phyloP scores from a whole-genome alignment of 2,329 filamentous ascomycete species.

The Talaromyces albobiverticillius region DNA sequence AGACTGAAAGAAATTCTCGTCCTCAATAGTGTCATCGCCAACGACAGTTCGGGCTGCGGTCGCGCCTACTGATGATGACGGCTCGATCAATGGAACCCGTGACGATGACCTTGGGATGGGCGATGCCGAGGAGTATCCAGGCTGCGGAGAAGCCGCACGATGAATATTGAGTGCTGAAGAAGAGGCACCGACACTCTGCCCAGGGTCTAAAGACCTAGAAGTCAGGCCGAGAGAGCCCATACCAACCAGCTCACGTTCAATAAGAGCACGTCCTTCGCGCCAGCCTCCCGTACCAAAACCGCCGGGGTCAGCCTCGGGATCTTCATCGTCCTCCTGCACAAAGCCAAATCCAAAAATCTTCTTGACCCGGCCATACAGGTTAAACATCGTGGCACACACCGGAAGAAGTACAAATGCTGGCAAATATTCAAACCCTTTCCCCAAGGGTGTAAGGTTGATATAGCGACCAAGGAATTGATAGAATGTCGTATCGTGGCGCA shows the following conservation, averaged over 20 bases:
- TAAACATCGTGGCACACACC: slow-evolving; percentile 81
- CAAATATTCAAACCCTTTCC: slow-evolving; percentile 83
- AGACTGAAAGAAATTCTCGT: slow-evolving; percentile 79
- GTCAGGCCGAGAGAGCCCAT: slow-evolving; percentile 47
- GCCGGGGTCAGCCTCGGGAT: slow-evolving; percentile 58
- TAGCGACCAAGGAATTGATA: slow-evolving; percentile 80
- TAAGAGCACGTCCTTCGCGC: slow-evolving; percentile 87
- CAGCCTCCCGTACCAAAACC: slow-evolving; percentile 77
- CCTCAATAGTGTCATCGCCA: slow-evolving; percentile 57
- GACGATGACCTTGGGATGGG: neutral
- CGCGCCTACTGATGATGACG: neutral
- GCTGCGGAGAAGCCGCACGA: slow-evolving; percentile 20
- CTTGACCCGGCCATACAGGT: slow-evolving; percentile 79
- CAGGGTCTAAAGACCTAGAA: slow-evolving; percentile 30
- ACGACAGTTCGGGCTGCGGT: slow-evolving; percentile 40
- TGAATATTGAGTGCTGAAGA: slow-evolving; percentile 7
- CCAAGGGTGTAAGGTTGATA: slow-evolving; percentile 79
- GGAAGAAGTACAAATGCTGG: slow-evolving; percentile 84
- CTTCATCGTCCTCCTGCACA: slow-evolving; percentile 67
- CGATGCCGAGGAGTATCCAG: slow-evolving; percentile 24
- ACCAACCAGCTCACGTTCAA: slow-evolving; percentile 78
- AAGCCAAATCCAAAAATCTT: slow-evolving; percentile 76
- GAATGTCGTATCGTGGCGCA: slow-evolving; percentile 78
- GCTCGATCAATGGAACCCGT: slow-evolving; percentile 11
- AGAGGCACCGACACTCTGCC: slow-evolving; percentile 22